Evolutionary conservation across 768 basidiomycete genomes (phyloP).

Genomic region (Gloeostereum incarnatum): DNA sequence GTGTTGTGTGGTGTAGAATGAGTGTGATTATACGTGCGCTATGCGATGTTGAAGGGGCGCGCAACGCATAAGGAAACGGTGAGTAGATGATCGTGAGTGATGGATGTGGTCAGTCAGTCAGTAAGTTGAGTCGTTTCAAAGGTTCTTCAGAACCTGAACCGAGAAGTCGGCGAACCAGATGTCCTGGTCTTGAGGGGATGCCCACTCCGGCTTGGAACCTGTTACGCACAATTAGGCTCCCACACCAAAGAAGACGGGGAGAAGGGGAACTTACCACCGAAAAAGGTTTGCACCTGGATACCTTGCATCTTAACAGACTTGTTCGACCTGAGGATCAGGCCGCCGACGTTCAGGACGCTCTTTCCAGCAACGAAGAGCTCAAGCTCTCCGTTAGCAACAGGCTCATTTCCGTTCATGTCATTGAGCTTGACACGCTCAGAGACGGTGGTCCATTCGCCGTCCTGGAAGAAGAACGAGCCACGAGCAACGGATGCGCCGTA

Average conservation of each 20-base stretch:
- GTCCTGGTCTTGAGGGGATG: slow-evolving; percentile 52
- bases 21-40: too few relatives aligned
- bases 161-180: slow-evolving; percentile 66
- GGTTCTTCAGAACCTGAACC: slow-evolving; percentile 43
- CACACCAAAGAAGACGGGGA: slow-evolving; percentile 6
- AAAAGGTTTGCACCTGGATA: slow-evolving; percentile 73
- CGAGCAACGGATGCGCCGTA: slow-evolving; percentile 66
- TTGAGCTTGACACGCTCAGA: slow-evolving; percentile 68
- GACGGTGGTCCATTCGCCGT: slow-evolving; percentile 63
- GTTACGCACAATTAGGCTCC: slow-evolving; percentile 7
- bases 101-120: too few relatives aligned
- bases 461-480: slow-evolving; percentile 53
- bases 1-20: too few relatives aligned
- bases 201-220: slow-evolving; percentile 41
- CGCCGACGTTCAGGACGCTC: slow-evolving; percentile 49
- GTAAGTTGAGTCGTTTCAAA: slow-evolving; percentile 24
- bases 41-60: too few relatives aligned
- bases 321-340: slow-evolving; percentile 44
- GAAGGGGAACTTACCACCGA: slow-evolving; percentile 40
- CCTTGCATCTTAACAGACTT: slow-evolving; percentile 47
- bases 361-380: slow-evolving; percentile 58
- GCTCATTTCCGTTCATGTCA: slow-evolving; percentile 50
- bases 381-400: slow-evolving; percentile 59
- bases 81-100: too few relatives aligned
- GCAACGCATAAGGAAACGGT: too few relatives aligned